These are phyloP conservation scores for Ogataea henricii DNA, from an alignment of 805 yeast genomes.

Conservation along the genomic window DNA sequence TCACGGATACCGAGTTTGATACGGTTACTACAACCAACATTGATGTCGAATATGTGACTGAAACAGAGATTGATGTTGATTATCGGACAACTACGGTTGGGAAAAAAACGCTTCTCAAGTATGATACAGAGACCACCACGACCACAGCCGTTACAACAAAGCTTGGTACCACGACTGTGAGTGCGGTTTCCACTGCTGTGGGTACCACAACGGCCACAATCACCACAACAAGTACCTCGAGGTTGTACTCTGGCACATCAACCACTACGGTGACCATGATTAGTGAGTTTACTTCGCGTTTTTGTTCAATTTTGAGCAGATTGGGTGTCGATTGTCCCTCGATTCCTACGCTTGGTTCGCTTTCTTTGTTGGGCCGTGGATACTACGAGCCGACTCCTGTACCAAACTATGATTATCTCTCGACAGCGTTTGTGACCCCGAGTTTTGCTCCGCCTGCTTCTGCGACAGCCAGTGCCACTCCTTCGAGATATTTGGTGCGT, in stretches of 20 bases:
- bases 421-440: neutral
- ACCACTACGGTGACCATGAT: conserved; percentile 17
- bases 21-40: conserved; percentile 19
- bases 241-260: conserved; percentile 8
- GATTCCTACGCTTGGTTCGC: conserved; percentile 5
- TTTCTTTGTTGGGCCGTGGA: conserved; percentile 13
- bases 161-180: conserved; percentile 13
- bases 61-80: conserved; percentile 17
- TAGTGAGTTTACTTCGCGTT: conserved; percentile 22
- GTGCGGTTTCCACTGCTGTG: conserved; percentile 5
- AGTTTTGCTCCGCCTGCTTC: neutral
- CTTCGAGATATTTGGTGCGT: neutral
- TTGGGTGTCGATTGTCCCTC: conserved; percentile 23
- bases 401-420: neutral
- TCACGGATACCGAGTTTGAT: conserved; percentile 22
- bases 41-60: conserved; percentile 18
- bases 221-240: conserved; percentile 10
- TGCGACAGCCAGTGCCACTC: neutral
- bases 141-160: conserved; percentile 9
- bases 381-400: conserved; percentile 9
- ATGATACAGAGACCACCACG: conserved; percentile 18
- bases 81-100: conserved; percentile 17
- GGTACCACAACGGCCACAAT: conserved; percentile 8
- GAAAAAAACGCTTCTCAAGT: conserved; percentile 19
- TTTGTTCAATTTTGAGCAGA: conserved; percentile 21